Conservation (phyloP, 768 basidiomycete species). For the Collybiopsis luxurians region DNA sequence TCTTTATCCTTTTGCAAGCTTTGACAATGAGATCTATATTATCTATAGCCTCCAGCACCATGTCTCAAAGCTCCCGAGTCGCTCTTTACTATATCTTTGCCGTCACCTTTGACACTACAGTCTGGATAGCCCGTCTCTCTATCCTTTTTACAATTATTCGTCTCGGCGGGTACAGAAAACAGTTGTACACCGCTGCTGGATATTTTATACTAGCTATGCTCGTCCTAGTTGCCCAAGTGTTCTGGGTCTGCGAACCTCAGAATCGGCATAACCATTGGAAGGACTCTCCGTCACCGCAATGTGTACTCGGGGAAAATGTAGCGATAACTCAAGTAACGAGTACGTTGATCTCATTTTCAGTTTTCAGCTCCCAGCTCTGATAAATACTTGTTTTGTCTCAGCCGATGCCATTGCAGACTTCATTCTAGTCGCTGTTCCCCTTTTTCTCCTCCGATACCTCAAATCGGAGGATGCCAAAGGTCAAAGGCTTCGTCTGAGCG, state of each 20-base stretch:
- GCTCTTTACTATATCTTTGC: slow-evolving; percentile 2
- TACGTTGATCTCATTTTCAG: background rate
- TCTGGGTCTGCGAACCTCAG: slow-evolving; percentile 6
- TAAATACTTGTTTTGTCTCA: background rate
- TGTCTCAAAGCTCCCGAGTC: background rate
- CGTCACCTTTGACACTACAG: slow-evolving; percentile 1
- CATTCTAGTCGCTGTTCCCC: background rate
- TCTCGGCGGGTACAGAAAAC: background rate
- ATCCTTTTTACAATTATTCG: slow-evolving; percentile 1
- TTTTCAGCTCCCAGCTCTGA: background rate
- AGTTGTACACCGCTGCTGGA: background rate
- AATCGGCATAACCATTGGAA: slow-evolving; percentile 1
- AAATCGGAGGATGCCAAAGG: background rate
- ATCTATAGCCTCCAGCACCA: background rate
- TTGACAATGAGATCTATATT: background rate
- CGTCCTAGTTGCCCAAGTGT: background rate
- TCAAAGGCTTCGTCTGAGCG: background rate
- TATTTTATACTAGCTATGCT: background rate
- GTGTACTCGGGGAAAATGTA: background rate
- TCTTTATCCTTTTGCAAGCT: background rate
- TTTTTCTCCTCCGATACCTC: background rate
- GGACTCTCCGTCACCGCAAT: background rate
- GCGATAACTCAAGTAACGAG: slow-evolving; percentile 3
- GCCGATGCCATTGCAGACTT: slow-evolving; percentile 2
- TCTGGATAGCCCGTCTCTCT: slow-evolving; percentile 3